These are phyloP conservation scores for Irpex lacteus DNA, from an alignment of 1,284 basidiomycete species.

Conservation along the genomic window DNA sequence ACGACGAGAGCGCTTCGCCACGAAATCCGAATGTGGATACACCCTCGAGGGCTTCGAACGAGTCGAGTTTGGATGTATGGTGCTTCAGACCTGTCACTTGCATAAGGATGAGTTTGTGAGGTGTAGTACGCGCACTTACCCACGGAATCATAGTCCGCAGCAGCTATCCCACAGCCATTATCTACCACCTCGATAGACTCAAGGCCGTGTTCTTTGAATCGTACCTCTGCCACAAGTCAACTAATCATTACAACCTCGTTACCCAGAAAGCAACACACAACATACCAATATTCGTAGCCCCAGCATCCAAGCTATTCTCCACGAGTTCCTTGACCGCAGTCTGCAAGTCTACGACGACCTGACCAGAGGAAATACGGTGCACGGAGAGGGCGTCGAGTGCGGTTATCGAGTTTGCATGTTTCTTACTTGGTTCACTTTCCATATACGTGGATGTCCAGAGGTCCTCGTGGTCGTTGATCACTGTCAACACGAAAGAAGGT, in stretches of 20 bases:
- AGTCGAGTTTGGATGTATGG: constrained; percentile 88
- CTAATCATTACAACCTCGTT: neutral
- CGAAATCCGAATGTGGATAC: constrained; percentile 93
- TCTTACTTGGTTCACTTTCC: neutral
- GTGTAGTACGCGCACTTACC: constrained; percentile 46
- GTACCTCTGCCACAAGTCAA: constrained; percentile 65
- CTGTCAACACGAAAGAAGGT: no score
- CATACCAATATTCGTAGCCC: constrained; percentile 83
- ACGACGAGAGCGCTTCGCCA: constrained; percentile 93
- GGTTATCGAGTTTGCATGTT: constrained; percentile 29
- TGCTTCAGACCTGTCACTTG: constrained; percentile 75
- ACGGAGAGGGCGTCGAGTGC: constrained; percentile 78
- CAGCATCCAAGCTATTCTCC: constrained; percentile 95
- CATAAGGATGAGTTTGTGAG: neutral
- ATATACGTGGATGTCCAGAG: neutral
- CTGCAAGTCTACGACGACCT: constrained; percentile 93
- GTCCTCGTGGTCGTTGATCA: neutral
- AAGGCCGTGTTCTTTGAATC: constrained; percentile 88
- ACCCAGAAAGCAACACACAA: no score
- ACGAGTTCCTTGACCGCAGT: constrained; percentile 95
- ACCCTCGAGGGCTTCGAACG: constrained; percentile 72
- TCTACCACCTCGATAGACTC: constrained; percentile 90
- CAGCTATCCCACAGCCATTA: constrained; percentile 86
- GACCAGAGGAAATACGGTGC: constrained; percentile 88
- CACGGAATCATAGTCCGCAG: constrained; percentile 74